Evolutionary conservation across 148 eudicot genomes (phyloP).

Genomic region (Arctostaphylos glauca): DNA sequence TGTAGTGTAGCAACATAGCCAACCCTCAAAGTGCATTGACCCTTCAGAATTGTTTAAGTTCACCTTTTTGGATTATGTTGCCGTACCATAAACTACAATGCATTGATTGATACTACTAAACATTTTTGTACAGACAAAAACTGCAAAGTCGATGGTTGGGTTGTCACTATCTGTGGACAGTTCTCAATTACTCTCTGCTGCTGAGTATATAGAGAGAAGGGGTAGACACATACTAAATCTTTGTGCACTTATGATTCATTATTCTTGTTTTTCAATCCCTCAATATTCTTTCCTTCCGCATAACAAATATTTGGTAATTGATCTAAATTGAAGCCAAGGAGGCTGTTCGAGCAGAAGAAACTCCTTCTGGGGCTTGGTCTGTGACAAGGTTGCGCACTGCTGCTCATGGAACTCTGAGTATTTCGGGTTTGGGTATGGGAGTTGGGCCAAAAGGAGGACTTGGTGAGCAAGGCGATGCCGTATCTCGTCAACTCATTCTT

Average conservation of each 20-base stretch:
- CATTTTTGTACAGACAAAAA: constrained; percentile 62
- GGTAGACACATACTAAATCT: constrained; percentile 37
- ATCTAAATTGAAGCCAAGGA: constrained; percentile 68
- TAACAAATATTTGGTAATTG: constrained; percentile 3
- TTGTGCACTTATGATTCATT: not conserved
- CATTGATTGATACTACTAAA: constrained; percentile 17
- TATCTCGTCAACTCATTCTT: constrained; percentile 87
- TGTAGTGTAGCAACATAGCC: not conserved
- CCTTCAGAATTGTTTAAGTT: constrained; percentile 6
- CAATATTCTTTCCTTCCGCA: constrained; percentile 14
- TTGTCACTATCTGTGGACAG: constrained; percentile 69
- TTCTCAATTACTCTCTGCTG: constrained; percentile 62
- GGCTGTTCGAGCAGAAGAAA: constrained; percentile 97
- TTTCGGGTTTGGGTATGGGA: constrained; percentile 69
- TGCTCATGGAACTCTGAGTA: constrained; percentile 79
- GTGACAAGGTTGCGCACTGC: constrained; percentile 91
- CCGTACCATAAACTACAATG: not conserved
- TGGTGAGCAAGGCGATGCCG: constrained; percentile 94
- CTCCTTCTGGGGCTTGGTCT: constrained; percentile 92
- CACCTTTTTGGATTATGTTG: constrained; percentile 11
- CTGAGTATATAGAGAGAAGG: constrained; percentile 71
- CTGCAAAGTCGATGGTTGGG: constrained; percentile 85
- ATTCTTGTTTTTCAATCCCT: constrained; percentile 13
- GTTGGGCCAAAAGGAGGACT: constrained; percentile 97
- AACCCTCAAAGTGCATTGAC: not conserved